A percentile compares a stretch with the other conserved stretches of the same genome.
phyloP scores from a whole-genome alignment of 345 rosid species.

The Pugionium dolabratum region DNA sequence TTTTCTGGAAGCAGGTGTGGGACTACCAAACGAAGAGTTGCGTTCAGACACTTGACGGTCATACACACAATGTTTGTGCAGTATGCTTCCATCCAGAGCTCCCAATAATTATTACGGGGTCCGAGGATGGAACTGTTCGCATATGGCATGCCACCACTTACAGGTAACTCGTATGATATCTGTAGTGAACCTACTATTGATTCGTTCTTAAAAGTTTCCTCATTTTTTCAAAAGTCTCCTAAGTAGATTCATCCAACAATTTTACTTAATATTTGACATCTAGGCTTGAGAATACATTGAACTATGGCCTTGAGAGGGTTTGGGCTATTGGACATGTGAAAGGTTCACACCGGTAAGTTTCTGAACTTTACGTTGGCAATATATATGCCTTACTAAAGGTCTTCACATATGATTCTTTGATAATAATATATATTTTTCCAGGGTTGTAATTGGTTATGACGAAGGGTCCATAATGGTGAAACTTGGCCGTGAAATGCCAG shows the following conservation, averaged over 20 bases:
- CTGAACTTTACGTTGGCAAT: conserved; percentile 23
- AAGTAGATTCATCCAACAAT: background rate
- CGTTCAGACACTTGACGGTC: conserved; percentile 82
- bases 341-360: conserved; percentile 83
- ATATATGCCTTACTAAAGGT: background rate
- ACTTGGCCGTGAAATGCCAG: conserved; percentile 97
- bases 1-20: conserved; percentile 61
- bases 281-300: conserved; percentile 71
- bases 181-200: conserved; percentile 15
- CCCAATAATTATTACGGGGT: conserved; percentile 76
- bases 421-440: conserved; percentile 37
- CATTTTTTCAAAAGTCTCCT: conserved; percentile 3
- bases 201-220: conserved; percentile 8
- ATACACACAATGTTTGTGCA: conserved; percentile 81
- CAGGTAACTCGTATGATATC: conserved; percentile 46
- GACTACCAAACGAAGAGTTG: conserved; percentile 86
- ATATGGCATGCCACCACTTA: conserved; percentile 85
- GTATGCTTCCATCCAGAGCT: conserved; percentile 87
- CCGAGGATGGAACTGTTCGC: conserved; percentile 83
- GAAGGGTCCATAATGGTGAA: conserved; percentile 99
- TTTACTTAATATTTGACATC: conserved; percentile 27
- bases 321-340: conserved; percentile 92
- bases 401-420: conserved; percentile 5
- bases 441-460: conserved; percentile 97
- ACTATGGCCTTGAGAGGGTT: conserved; percentile 97